Conservation (phyloP, 305 asterid genomes). For the Solanum hybrid region DNA sequence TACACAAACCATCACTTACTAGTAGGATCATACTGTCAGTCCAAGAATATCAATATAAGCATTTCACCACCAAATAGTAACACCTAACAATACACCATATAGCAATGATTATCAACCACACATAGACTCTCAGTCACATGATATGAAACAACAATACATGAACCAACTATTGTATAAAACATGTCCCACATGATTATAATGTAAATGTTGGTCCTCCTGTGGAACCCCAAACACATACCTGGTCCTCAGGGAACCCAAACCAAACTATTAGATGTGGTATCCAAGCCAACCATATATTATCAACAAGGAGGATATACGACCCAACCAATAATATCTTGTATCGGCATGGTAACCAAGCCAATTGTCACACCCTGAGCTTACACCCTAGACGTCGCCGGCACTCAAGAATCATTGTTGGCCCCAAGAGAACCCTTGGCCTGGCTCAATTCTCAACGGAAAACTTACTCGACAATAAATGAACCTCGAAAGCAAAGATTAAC, state of each 20-base stretch:
- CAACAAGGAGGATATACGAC: background rate
- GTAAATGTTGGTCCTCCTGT: background rate
- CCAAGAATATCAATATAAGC: background rate
- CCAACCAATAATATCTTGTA: background rate
- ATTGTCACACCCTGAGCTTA: no score
- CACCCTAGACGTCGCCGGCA: background rate
- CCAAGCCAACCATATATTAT: background rate
- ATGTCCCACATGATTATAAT: background rate
- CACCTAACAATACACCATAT: background rate
- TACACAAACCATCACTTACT: background rate
- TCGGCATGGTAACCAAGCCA: background rate
- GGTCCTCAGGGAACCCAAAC: background rate
- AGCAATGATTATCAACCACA: background rate
- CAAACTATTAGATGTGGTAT: background rate
- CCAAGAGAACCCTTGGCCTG: no score
- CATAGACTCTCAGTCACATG: background rate
- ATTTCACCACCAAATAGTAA: background rate
- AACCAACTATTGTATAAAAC: background rate
- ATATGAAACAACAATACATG: background rate
- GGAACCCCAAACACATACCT: background rate
- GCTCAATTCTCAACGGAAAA: no score
- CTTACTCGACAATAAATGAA: no score
- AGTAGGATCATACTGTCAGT: background rate
- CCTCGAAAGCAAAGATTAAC: no score
- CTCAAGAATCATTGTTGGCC: background rate